These are phyloP conservation scores for Xylogone sp. DNA, from an alignment of 2,329 filamentous ascomycete species.

Conservation along the genomic window DNA sequence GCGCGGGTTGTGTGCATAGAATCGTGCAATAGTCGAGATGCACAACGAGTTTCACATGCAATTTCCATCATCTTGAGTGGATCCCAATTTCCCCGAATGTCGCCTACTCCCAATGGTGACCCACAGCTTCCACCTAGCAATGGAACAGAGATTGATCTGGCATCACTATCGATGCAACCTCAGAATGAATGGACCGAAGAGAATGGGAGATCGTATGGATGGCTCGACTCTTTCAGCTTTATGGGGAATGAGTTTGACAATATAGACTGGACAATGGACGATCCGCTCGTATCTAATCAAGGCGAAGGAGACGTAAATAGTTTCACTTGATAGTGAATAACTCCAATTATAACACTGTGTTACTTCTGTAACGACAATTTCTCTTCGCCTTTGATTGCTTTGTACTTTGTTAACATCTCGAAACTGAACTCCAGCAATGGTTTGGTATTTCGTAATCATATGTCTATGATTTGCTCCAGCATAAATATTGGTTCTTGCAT, in stretches of 20 bases:
- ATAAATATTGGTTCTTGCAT: too few relatives aligned
- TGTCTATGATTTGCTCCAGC: too few relatives aligned
- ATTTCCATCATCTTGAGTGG: slow-evolving; percentile 13
- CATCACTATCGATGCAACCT: slow-evolving; percentile 1
- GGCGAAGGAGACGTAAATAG: too few relatives aligned
- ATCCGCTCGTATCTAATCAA: background rate
- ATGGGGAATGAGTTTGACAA: slow-evolving; percentile 14
- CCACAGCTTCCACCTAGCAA: background rate
- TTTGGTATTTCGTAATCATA: too few relatives aligned
- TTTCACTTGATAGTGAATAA: too few relatives aligned
- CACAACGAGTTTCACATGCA: slow-evolving; percentile 12
- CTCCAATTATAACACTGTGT: too few relatives aligned
- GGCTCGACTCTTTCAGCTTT: slow-evolving; percentile 19
- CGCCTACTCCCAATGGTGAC: background rate
- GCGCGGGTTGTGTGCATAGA: slow-evolving; percentile 9
- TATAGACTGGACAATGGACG: slow-evolving; percentile 17
- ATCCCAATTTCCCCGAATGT: background rate
- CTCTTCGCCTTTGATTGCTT: too few relatives aligned
- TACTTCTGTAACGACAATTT: too few relatives aligned
- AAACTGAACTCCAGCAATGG: too few relatives aligned
- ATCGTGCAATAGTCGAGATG: slow-evolving; percentile 10
- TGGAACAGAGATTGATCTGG: background rate
- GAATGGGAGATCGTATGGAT: slow-evolving; percentile 9
- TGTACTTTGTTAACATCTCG: too few relatives aligned
- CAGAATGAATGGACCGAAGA: slow-evolving; percentile 1